Conservation (phyloP, 2,329 filamentous ascomycete species). For the Bretziella fagacearum region DNA sequence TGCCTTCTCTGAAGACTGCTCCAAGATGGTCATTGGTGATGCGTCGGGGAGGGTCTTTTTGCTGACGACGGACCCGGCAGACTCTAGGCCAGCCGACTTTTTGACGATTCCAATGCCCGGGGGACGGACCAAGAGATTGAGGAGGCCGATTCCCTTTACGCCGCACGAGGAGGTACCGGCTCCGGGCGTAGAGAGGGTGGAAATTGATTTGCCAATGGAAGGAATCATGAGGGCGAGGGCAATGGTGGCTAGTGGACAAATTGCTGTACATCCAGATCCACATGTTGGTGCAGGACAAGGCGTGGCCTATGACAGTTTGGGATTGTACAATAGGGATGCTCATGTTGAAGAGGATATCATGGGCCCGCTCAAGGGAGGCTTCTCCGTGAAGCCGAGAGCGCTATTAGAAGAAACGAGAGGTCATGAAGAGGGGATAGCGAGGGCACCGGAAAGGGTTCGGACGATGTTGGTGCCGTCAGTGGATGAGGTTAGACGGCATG, state of each 20-base stretch:
- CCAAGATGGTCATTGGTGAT: slow-evolving; percentile 41
- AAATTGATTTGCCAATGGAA: neutral
- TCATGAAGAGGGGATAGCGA: neutral
- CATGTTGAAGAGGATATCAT: slow-evolving; percentile 29
- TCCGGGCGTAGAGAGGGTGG: neutral
- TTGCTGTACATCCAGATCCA: slow-evolving; percentile 28
- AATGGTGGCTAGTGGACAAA: slow-evolving; percentile 26
- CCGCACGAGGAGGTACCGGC: slow-evolving; percentile 33
- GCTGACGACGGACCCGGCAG: slow-evolving; percentile 31
- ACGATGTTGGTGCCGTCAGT: neutral
- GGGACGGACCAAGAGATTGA: slow-evolving; percentile 21
- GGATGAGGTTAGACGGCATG: neutral
- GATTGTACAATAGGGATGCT: slow-evolving; percentile 30
- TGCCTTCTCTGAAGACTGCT: slow-evolving; percentile 38
- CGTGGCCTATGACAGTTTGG: slow-evolving; percentile 30
- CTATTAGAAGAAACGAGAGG: neutral
- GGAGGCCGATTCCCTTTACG: slow-evolving; percentile 31
- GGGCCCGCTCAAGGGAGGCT: neutral
- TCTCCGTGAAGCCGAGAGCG: slow-evolving; percentile 1
- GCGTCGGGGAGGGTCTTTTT: slow-evolving; percentile 43
- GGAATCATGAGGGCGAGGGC: slow-evolving; percentile 19
- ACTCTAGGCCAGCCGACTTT: slow-evolving; percentile 23
- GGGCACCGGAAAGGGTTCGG: neutral
- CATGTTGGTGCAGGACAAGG: slow-evolving; percentile 40
- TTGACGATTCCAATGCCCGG: slow-evolving; percentile 23